Evolutionary conservation across 768 basidiomycete species (phyloP).

Genomic region (Galerina marginata): DNA sequence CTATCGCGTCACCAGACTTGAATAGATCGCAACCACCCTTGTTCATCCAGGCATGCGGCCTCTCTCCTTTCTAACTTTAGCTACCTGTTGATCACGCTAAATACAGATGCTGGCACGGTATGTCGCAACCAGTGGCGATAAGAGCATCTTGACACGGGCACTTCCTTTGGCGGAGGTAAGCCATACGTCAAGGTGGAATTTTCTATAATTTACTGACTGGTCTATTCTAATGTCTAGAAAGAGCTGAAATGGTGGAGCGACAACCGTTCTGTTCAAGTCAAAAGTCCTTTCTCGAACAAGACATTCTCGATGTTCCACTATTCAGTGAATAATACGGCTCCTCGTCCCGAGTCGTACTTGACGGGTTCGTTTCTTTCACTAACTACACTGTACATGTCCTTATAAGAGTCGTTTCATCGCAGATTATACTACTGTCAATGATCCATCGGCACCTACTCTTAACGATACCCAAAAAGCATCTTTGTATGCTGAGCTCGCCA

Average conservation of each 20-base stretch:
- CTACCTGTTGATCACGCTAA: not conserved
- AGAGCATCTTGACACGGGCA: slow-evolving; percentile 74
- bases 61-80: not conserved
- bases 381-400: not conserved
- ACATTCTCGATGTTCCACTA: slow-evolving; percentile 75
- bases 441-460: slow-evolving; percentile 55
- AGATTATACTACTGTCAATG: slow-evolving; percentile 85
- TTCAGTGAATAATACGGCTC: slow-evolving; percentile 81
- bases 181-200: not conserved
- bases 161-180: slow-evolving; percentile 83
- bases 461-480: slow-evolving; percentile 63
- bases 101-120: slow-evolving; percentile 91
- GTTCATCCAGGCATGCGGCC: slow-evolving; percentile 70
- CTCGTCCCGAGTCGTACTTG: slow-evolving; percentile 85
- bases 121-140: slow-evolving; percentile 72
- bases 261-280: slow-evolving; percentile 73
- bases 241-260: slow-evolving; percentile 85
- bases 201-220: not conserved
- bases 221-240: slow-evolving; percentile 42
- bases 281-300: slow-evolving; percentile 70
- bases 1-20: slow-evolving; percentile 54
- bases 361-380: slow-evolving; percentile 46
- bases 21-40: slow-evolving; percentile 93
- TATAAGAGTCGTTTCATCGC: slow-evolving; percentile 12
- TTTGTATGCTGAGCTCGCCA: slow-evolving; percentile 88